phyloP scores from a whole-genome alignment of 1,139 yeast genomes.

The Candida sanyaensis region DNA sequence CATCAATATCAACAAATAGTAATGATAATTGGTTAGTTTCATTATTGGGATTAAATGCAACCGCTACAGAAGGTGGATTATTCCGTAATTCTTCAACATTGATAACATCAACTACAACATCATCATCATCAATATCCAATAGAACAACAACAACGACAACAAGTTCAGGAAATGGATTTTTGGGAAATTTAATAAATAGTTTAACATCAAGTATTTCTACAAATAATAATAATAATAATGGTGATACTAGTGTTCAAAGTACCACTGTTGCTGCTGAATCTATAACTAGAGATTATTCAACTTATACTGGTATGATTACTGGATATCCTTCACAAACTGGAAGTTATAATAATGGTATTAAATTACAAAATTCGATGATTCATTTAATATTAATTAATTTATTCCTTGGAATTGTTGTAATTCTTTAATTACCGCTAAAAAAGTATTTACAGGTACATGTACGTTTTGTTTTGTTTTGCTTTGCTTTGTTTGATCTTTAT shows the following conservation, averaged over 20 bases:
- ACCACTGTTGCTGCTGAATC: not conserved
- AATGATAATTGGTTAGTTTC: not conserved
- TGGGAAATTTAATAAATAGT: not conserved
- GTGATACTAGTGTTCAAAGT: not conserved
- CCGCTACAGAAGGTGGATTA: not conserved
- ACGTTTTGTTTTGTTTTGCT: too few relatives aligned
- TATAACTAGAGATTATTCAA: slow-evolving; percentile 1
- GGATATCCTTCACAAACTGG: slow-evolving; percentile 1
- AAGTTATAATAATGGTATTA: not conserved
- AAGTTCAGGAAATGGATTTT: not conserved
- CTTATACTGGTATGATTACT: not conserved
- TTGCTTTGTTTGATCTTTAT: not conserved
- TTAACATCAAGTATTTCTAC: not conserved
- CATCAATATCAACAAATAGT: not conserved
- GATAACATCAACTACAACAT: not conserved
- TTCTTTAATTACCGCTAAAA: not conserved
- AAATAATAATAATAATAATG: too few relatives aligned
- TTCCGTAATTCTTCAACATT: not conserved
- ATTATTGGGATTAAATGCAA: not conserved
- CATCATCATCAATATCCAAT: not conserved
- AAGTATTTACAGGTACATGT: not conserved
- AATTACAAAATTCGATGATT: not conserved
- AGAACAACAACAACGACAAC: not conserved
- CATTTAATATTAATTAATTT: not conserved
- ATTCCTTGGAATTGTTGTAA: not conserved